Evolutionary conservation across 768 basidiomycete genomes (phyloP).

Genomic region (Collybia sordida): DNA sequence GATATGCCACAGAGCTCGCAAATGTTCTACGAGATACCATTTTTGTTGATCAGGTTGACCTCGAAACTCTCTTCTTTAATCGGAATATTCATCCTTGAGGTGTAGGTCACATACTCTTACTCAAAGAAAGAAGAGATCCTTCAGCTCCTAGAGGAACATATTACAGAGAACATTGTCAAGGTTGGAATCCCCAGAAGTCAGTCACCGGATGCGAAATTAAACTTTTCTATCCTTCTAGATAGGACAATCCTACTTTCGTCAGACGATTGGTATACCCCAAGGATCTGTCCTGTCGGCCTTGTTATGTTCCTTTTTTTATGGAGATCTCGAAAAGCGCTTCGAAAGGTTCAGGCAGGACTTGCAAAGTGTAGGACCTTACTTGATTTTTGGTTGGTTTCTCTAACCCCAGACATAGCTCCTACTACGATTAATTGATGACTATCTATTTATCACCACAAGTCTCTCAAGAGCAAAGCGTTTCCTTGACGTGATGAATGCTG

Average conservation of each 20-base stretch:
- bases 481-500: conserved; percentile 72
- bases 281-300: conserved; percentile 94
- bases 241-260: conserved; percentile 76
- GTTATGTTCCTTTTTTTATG: conserved; percentile 95
- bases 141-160: conserved; percentile 81
- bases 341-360: conserved; percentile 53
- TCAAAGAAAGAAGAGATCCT: conserved; percentile 61
- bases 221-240: conserved; percentile 50
- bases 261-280: conserved; percentile 95
- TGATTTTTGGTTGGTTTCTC: background rate
- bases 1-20: conserved; percentile 69
- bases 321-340: conserved; percentile 74
- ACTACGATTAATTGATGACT: conserved; percentile 91
- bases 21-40: conserved; percentile 68
- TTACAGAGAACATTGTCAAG: conserved; percentile 91
- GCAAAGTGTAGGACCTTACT: conserved; percentile 53
- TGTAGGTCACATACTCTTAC: conserved; percentile 47
- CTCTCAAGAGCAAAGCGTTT: conserved; percentile 62
- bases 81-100: background rate
- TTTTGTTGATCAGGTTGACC: conserved; percentile 77
- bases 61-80: background rate
- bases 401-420: conserved; percentile 50
- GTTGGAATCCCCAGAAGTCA: conserved; percentile 31
- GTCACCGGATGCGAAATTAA: background rate
- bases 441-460: conserved; percentile 81